These are phyloP conservation scores for Schizonepeta tenuifolia DNA, from an alignment of 257 asterid genomes.

Conservation along the genomic window DNA sequence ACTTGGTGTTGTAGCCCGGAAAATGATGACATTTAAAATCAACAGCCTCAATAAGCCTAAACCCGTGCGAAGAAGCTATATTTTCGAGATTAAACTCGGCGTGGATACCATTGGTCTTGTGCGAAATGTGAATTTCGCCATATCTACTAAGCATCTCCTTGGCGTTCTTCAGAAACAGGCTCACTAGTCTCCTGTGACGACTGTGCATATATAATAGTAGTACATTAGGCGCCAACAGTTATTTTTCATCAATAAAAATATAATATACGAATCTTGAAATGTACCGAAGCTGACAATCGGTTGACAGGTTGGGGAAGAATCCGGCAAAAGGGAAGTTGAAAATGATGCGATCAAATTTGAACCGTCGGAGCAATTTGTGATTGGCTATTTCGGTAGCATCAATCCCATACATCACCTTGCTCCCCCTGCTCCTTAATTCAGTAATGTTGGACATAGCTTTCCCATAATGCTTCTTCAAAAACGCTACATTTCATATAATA, in stretches of 20 bases:
- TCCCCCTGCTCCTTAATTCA: conserved; percentile 31
- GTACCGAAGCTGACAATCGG: conserved; percentile 17
- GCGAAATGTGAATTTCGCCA: conserved; percentile 50
- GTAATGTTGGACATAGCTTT: conserved; percentile 42
- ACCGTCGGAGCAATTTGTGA: conserved; percentile 29
- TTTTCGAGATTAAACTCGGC: conserved; percentile 28
- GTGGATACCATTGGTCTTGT: conserved; percentile 41
- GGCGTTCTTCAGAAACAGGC: conserved; percentile 44
- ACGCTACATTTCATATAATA: conserved; percentile 14
- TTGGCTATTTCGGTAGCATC: conserved; percentile 47
- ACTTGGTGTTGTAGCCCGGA: conserved; percentile 46
- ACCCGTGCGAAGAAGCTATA: conserved; percentile 31
- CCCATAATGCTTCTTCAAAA: conserved; percentile 34
- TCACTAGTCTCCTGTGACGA: conserved; percentile 38
- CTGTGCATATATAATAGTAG: too few species aligned
- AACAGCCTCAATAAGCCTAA: conserved; percentile 7
- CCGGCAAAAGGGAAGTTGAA: conserved; percentile 52
- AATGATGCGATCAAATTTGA: conserved; percentile 50
- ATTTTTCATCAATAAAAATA: too few species aligned
- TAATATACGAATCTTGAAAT: too few species aligned
- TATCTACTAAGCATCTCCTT: conserved; percentile 32
- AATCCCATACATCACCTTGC: conserved; percentile 43
- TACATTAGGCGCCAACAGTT: too few species aligned
- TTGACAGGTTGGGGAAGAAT: neutral
- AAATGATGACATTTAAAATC: neutral